Evolutionary conservation across 2,329 filamentous ascomycete species (phyloP).

Genomic region (Tolypocladium inflatum): DNA sequence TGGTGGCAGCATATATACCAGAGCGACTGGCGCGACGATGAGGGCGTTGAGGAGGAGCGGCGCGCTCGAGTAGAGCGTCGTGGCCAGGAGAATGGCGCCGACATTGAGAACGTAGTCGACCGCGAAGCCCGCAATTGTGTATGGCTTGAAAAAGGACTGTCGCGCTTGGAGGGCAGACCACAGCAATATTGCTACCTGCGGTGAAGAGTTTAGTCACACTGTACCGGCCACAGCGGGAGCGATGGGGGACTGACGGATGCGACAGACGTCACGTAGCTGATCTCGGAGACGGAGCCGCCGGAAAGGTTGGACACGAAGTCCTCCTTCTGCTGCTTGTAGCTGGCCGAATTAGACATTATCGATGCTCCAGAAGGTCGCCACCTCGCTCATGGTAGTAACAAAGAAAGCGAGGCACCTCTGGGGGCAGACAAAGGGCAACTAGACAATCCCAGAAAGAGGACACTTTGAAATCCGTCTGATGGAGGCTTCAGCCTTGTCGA

Average conservation of each 20-base stretch:
- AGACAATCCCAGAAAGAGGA: neutral
- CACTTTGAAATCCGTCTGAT: neutral
- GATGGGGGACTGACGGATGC: slow-evolving; percentile 56
- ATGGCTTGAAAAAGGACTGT: slow-evolving; percentile 73
- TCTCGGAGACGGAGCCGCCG: slow-evolving; percentile 74
- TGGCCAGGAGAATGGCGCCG: slow-evolving; percentile 70
- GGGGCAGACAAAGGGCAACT: neutral
- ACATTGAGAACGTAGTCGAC: slow-evolving; percentile 87
- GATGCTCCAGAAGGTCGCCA: neutral
- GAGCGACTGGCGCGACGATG: slow-evolving; percentile 59
- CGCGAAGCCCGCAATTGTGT: slow-evolving; percentile 55
- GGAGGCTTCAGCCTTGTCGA: neutral
- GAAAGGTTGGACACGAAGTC: slow-evolving; percentile 89
- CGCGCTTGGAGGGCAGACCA: slow-evolving; percentile 86
- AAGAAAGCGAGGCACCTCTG: too few species aligned
- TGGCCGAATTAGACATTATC: slow-evolving; percentile 31
- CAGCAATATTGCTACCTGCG: slow-evolving; percentile 67
- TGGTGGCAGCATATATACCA: slow-evolving; percentile 47
- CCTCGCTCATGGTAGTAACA: neutral
- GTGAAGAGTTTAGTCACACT: neutral
- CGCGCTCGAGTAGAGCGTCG: slow-evolving; percentile 70
- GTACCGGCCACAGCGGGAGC: neutral
- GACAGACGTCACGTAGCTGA: slow-evolving; percentile 77
- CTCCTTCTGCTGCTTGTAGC: slow-evolving; percentile 88
- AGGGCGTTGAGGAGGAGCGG: slow-evolving; percentile 68